Percentiles rank a stretch among this genome's conserved stretches.
These are phyloP conservation scores for Puya raimondii DNA, from an alignment of 176 grass and related monocot genomes.

Conservation along the genomic window DNA sequence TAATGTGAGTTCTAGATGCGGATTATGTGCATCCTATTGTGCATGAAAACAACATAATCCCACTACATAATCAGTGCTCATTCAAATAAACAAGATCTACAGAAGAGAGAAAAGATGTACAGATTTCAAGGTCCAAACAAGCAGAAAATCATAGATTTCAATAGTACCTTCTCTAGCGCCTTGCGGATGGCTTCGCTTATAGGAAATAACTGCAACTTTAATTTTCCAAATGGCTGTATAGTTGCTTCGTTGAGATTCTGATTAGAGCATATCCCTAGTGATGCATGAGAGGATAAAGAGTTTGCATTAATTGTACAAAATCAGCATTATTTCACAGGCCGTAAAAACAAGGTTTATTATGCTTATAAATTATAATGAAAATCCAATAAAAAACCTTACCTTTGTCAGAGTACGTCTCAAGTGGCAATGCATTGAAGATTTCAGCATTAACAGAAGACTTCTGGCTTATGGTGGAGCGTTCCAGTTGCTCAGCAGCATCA, in stretches of 20 bases:
- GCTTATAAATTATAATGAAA: slow-evolving; percentile 9
- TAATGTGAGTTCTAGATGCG: slow-evolving; percentile 91
- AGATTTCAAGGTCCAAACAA: not conserved
- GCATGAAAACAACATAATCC: too few relatives aligned
- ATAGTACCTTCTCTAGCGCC: slow-evolving; percentile 80
- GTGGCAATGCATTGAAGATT: slow-evolving; percentile 24
- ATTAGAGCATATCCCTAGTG: slow-evolving; percentile 41
- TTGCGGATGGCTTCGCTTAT: slow-evolving; percentile 86
- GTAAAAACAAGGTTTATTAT: slow-evolving; percentile 2
- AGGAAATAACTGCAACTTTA: slow-evolving; percentile 96
- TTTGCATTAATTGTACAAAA: not conserved
- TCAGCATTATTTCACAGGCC: not conserved
- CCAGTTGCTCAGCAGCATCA: slow-evolving; percentile 96
- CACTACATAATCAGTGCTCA: too few relatives aligned
- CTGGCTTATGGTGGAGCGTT: slow-evolving; percentile 29
- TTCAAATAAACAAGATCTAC: not conserved
- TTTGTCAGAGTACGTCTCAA: slow-evolving; percentile 33
- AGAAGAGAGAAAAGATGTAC: not conserved
- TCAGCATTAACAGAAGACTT: slow-evolving; percentile 27
- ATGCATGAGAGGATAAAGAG: slow-evolving; percentile 20
- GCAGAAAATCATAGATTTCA: slow-evolving; percentile 4
- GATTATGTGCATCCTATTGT: slow-evolving; percentile 81
- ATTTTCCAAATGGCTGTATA: slow-evolving; percentile 48
- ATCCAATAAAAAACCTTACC: slow-evolving; percentile 33
- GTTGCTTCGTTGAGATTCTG: slow-evolving; percentile 39